Base-by-base conservation (phyloP, 768 basidiomycete genomes). In the Pleurotus sapidus region DNA sequence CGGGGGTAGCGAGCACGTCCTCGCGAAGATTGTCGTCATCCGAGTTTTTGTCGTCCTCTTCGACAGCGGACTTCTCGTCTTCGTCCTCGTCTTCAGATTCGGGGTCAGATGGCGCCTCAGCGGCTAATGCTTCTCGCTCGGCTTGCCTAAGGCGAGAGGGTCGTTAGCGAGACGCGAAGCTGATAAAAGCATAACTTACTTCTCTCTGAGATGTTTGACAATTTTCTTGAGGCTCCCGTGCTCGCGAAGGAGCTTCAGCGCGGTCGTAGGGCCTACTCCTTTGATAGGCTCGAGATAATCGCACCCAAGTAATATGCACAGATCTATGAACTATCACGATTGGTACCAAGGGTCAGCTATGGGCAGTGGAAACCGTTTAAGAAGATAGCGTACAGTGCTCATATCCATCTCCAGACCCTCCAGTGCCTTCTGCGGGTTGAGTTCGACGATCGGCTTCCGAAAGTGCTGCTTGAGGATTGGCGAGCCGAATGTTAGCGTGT, bases 251-350 rank as follows among this genome's bases (percentile, higher is more conserved):
- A 98, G 82, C 72, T 98, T 99, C 51, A 97, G 76, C 3, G 96
- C 97, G 12, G 88, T 93, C 70, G 98, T 97, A 12, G 97, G 95
- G 24, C 97, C 97, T 43, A 99, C 76, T 2, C 97, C 97, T 71
- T 87, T 95, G 68, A 97, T 94, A n/a, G 97, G 97, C 69, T 99
- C 97, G 57, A 99, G 86, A 72, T 99, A 99, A 68, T 99, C 97
- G 59, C 97, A 99, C 4, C 97, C 97, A 39, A 98, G 86, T 8
- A 99, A 81, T 61, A 99, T 90, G 67, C 96, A 99, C 4, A 99
- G 79, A 63, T 99, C 97, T 64, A 94, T 90, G 67, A 99, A 99
- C 93, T 98, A n/a, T 7, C 17, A 18, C 7, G 43, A 24, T 42
- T 11, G 50, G 14, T 12, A 15, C 15, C 15, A 8, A 27, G 7